These are phyloP conservation scores for Parastagonospora avenae DNA, from an alignment of 2,329 filamentous ascomycete genomes.

Conservation along the genomic window DNA sequence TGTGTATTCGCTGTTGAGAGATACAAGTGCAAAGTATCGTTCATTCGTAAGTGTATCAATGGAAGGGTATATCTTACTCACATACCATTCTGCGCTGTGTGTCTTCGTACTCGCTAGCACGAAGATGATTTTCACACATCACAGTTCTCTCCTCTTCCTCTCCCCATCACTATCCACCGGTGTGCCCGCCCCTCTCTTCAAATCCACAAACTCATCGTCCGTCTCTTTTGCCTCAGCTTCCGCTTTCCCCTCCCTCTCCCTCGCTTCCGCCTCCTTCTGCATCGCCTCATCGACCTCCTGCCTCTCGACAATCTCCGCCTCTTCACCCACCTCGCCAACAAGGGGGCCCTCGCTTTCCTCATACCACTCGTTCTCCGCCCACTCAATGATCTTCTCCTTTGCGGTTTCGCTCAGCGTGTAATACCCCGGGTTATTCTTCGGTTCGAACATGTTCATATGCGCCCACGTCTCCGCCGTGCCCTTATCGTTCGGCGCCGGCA, in stretches of 20 bases:
- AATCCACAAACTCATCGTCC: conserved; percentile 20
- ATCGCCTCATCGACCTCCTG: conserved; percentile 28
- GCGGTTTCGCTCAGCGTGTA: conserved; percentile 69
- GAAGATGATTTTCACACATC: no score
- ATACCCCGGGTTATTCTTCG: conserved; percentile 74
- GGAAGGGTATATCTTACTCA: no score
- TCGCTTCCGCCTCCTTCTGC: conserved; percentile 22
- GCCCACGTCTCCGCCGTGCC: conserved; percentile 79
- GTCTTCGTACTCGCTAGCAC: no score
- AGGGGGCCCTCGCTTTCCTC: conserved; percentile 49
- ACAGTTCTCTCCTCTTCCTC: conserved; percentile 19
- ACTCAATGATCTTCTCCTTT: conserved; percentile 66
- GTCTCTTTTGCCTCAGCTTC: conserved; percentile 14
- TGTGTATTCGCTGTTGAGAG: no score
- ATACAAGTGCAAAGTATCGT: no score
- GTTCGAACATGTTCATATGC: conserved; percentile 81
- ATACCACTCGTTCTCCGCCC: conserved; percentile 71
- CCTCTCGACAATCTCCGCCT: conserved; percentile 38
- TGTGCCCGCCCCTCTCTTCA: conserved; percentile 14
- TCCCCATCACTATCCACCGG: conserved; percentile 10
- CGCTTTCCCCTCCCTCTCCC: conserved; percentile 5
- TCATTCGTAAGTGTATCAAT: no score
- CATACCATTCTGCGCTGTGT: no score
- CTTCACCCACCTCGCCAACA: conserved; percentile 34
- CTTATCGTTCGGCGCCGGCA: conserved; percentile 71